Conservation (phyloP, 2,329 filamentous ascomycete genomes). For the Podosphaera fusca region DNA sequence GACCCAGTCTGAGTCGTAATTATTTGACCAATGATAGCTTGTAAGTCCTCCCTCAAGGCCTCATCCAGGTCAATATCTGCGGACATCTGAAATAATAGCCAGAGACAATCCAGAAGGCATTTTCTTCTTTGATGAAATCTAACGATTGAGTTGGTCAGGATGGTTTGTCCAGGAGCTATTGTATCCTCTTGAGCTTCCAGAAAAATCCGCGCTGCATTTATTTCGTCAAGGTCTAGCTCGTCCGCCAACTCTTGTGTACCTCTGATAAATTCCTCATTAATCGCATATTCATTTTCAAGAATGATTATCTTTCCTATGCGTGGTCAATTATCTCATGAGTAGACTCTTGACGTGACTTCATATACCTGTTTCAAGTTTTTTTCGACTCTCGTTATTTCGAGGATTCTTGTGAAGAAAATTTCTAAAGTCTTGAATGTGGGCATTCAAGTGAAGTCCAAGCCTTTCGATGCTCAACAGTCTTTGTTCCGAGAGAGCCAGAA, state of each 20-base stretch:
- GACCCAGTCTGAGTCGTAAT: slow-evolving; percentile 22
- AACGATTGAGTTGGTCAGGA: slow-evolving; percentile 60
- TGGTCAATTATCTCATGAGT: slow-evolving; percentile 7
- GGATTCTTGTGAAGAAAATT: slow-evolving; percentile 51
- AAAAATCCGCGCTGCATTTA: slow-evolving; percentile 58
- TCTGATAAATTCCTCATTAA: slow-evolving; percentile 79
- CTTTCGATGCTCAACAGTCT: slow-evolving; percentile 48
- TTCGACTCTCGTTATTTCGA: slow-evolving; percentile 54
- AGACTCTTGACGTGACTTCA: not conserved
- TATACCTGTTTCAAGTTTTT: slow-evolving; percentile 43
- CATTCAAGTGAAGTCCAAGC: slow-evolving; percentile 39
- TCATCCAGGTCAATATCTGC: slow-evolving; percentile 15
- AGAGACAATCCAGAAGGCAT: slow-evolving; percentile 61
- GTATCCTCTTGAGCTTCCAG: slow-evolving; percentile 50
- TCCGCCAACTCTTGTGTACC: slow-evolving; percentile 63
- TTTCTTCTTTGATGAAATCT: slow-evolving; percentile 71
- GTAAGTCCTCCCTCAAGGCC: slow-evolving; percentile 26
- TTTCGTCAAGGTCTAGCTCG: slow-evolving; percentile 71
- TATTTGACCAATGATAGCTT: slow-evolving; percentile 29
- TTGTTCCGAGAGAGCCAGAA: slow-evolving; percentile 51
- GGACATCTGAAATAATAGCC: slow-evolving; percentile 47
- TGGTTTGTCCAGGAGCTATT: slow-evolving; percentile 43
- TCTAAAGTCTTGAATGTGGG: slow-evolving; percentile 41
- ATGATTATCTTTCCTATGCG: slow-evolving; percentile 49
- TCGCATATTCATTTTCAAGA: slow-evolving; percentile 46